Evolutionary conservation across 176 grass and related monocot species (phyloP).

Genomic region (Aegilops umbellulata): DNA sequence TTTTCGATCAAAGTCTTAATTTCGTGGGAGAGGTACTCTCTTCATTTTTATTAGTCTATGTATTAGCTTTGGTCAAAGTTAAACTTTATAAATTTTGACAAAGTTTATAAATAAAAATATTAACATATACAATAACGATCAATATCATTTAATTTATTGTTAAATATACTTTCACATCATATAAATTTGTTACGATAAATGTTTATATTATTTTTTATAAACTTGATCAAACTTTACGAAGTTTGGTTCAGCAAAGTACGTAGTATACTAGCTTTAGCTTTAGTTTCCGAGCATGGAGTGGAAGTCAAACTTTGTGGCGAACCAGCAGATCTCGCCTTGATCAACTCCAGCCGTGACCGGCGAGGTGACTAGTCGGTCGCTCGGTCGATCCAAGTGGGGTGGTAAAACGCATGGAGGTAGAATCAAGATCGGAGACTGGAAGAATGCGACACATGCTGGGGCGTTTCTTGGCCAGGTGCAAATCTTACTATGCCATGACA

Average conservation of each 20-base stretch:
- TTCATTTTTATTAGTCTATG: too few species aligned
- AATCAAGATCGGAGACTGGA: not conserved
- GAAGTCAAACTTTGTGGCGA: conserved; percentile 36
- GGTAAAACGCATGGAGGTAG: conserved; percentile 22
- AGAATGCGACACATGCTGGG: conserved; percentile 12
- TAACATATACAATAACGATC: too few species aligned
- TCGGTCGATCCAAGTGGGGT: conserved; percentile 1
- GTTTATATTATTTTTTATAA: too few species aligned
- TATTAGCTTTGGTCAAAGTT: too few species aligned
- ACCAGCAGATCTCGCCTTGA: conserved; percentile 4
- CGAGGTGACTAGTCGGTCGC: too few species aligned
- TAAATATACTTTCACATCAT: too few species aligned
- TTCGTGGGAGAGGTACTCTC: not conserved
- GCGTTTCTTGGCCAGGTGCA: conserved; percentile 31
- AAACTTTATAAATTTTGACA: too few species aligned
- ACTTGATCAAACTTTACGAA: too few species aligned
- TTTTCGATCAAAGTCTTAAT: not conserved
- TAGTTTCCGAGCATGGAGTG: not conserved
- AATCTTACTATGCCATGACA: not conserved
- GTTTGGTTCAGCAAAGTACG: not conserved
- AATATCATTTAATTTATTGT: too few species aligned
- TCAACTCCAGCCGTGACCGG: conserved; percentile 35
- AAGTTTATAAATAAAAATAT: too few species aligned
- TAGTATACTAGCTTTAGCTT: not conserved
- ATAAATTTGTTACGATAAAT: too few species aligned